Percentiles rank a stretch among this genome's conserved stretches.
These are phyloP conservation scores for Talaromyces proteolyticus DNA, from an alignment of 495 filamentous ascomycete species.

Conservation along the genomic window DNA sequence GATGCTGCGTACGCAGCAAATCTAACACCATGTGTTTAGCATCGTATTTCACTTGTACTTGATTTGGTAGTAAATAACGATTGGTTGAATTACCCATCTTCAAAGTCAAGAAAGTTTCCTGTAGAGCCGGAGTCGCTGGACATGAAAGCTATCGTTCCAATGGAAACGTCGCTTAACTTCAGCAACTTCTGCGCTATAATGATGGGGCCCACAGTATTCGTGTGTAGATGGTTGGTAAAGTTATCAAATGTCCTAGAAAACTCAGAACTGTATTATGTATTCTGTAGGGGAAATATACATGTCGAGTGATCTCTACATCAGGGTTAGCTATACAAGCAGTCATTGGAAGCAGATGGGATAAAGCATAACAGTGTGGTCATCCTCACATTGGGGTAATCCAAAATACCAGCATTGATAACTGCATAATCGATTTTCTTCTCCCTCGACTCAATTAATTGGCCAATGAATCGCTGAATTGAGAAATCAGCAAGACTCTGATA, in stretches of 20 bases:
- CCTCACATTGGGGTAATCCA: conserved; percentile 50
- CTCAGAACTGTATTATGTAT: neutral
- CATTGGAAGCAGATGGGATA: too few species aligned
- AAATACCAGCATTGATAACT: conserved; percentile 51
- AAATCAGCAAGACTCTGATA: neutral
- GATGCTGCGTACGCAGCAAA: conserved; percentile 53
- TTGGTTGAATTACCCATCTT: conserved; percentile 37
- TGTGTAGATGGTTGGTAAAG: conserved; percentile 4
- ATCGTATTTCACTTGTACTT: too few species aligned
- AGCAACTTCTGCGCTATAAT: conserved; percentile 35
- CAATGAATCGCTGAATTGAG: conserved; percentile 1
- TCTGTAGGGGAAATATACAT: conserved; percentile 27
- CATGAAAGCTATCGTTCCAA: conserved; percentile 44
- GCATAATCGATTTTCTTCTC: conserved; percentile 35
- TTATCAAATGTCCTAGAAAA: conserved; percentile 5
- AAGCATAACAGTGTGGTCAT: neutral
- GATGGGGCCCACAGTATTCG: conserved; percentile 4
- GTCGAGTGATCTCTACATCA: conserved; percentile 41
- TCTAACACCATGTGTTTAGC: conserved; percentile 6
- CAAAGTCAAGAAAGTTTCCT: conserved; percentile 40
- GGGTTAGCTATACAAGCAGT: conserved; percentile 7
- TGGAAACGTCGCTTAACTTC: conserved; percentile 26
- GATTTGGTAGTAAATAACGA: neutral
- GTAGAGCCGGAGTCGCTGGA: conserved; percentile 46
- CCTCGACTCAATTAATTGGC: neutral